These are phyloP conservation scores for Schizosaccharomyces octosporus DNA, from an alignment of 805 yeast species.

Conservation along the genomic window DNA sequence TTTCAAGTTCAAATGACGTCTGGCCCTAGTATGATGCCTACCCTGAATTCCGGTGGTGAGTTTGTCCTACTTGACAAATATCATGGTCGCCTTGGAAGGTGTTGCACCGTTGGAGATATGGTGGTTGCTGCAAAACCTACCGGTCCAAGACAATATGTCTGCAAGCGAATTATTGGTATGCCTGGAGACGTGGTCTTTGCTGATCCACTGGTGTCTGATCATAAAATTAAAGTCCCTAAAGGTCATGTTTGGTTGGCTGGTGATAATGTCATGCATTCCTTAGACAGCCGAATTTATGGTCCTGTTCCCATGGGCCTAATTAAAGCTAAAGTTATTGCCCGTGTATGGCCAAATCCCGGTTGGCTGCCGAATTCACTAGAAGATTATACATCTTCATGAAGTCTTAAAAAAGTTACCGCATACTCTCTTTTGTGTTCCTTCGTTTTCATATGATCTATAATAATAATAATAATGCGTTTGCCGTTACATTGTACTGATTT, in stretches of 20 bases:
- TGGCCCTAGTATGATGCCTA: conserved; percentile 1
- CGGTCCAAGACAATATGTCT: conserved; percentile 60
- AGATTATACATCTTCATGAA: neutral
- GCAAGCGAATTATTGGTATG: conserved; percentile 69
- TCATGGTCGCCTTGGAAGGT: conserved; percentile 34
- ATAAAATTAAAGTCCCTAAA: conserved; percentile 55
- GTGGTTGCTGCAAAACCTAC: conserved; percentile 78
- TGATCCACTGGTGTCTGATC: conserved; percentile 8
- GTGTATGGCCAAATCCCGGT: conserved; percentile 1
- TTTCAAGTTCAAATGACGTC: neutral
- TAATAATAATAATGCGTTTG: no score
- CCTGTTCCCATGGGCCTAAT: conserved; percentile 75
- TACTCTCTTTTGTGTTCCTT: no score
- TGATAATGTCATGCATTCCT: conserved; percentile 64
- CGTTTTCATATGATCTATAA: no score
- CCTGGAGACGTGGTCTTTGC: conserved; percentile 26
- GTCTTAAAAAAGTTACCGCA: no score
- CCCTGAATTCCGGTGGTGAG: conserved; percentile 23
- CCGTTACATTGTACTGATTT: no score
- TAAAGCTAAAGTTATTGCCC: conserved; percentile 41
- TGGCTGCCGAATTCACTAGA: neutral
- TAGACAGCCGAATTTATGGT: conserved; percentile 75
- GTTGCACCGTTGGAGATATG: conserved; percentile 59
- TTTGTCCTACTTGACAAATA: conserved; percentile 52
- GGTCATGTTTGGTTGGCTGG: conserved; percentile 98